Base-by-base conservation (phyloP, 441 rosid genomes). In the Dalechampia spathulata region DNA sequence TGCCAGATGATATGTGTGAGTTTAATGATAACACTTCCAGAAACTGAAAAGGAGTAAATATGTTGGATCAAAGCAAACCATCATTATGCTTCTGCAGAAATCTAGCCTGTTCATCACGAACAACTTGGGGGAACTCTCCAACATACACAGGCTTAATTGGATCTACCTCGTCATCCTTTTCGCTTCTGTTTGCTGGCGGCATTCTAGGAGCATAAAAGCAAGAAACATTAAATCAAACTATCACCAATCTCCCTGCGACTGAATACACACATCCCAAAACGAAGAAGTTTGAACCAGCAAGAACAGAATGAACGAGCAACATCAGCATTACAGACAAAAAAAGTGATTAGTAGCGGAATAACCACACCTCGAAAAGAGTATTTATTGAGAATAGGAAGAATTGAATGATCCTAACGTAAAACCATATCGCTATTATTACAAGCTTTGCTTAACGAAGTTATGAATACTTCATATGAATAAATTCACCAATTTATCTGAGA, bases 131-230 rank as follows among this genome's bases (percentile, higher is more conserved):
- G 65, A 86, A 89, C 68, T 89, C 97, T 49, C 83, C 92, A 65
- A 89, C 83, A 77, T 85, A 89, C 2, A 93, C 96, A 23, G 97
- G 99, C 70, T 83, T 86, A 20, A 77, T 67, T 42, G 81, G 84
- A 70, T 86, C 94, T 42, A 60, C 45, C 23, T 75, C 83, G 28
- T 72, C 72, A 46, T 69, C 82, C 52, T 68, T 75, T 42, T 80
- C 84, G 63, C 55, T 80, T 61, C 47, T 72, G 51, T 70, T 77
- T 2, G 57, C 76, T 7, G 83, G 64, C 47, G 87, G 70, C 72
- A 71, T 76, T 72, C 97, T 93, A 65, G 19, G 63, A 40, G 39
- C 56, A 67, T 57, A 14, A 57, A 13, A 58, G 63, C 36, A 14
- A 66, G 28, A 28, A 41, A 61, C 52, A 40, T 68, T 14, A 25